Evolutionary conservation across 75 land plant genomes (phyloP), one percentile per base, ranked within the genome.

Genomic region (Pinus tabuliformis): DNA sequence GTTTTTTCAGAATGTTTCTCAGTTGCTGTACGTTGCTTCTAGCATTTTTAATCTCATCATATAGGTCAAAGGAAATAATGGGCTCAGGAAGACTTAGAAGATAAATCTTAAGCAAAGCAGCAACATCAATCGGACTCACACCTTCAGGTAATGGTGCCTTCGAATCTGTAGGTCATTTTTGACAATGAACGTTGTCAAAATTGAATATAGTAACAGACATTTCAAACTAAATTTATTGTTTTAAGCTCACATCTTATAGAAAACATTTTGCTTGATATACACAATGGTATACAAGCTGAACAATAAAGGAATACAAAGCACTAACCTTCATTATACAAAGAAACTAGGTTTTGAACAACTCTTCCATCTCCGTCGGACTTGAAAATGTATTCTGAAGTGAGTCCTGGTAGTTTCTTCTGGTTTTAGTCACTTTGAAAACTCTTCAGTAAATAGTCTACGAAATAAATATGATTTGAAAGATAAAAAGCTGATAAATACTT

Each of bases 11-110:
- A 11, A 85, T 72, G 63, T 87, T 87, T 76, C 82, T 79, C 79
- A 93, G 73, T 2, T 81, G 80, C 45, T 77, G 58, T 73, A 85
- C 83, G 73, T 83, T 89, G 28, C 87, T 83, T 39, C 93, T 77
- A 71, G 91, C 86, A 78, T 75, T 80, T 80, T 82, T 88, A 20
- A 91, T 87, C 24, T 87, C 90, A 72, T 87, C 80, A 74, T 87
- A 89, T 21, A 85, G 76, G 62, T 82, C 82, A 84, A 82, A 89
- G n/a, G 91, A 89, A 9, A 80, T 78, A 33, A 93, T 79, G 42
- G 96, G 96, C 79, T 89, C 91, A 68, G 96, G 96, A 73, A 93
- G 88, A 79, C 93, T 89, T 11, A 86, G 81, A 39, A 93, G 81
- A 62, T 89, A 93, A 62, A 82, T 82, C 78, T 93, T 93, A 5